Base-by-base conservation (phyloP, 805 yeast genomes). In the Blastobotrys terrestris region DNA sequence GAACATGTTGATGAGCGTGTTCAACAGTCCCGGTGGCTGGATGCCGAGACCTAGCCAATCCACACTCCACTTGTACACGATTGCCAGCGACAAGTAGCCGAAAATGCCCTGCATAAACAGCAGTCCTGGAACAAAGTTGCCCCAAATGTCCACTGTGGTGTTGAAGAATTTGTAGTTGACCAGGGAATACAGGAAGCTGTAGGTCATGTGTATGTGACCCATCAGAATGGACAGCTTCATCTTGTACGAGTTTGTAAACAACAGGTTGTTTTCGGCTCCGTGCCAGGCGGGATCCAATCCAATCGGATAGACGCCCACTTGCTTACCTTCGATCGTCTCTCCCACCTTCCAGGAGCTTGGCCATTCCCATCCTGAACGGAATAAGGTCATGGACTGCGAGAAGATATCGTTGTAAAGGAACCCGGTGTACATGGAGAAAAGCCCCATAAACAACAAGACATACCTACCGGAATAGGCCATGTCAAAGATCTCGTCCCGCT, bases 271-370 rank as follows among this genome's bases (percentile, higher is more conserved):
- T 61, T 94, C 99, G 42, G 98, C 79, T 15, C 97, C 97, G 69
- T 94, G 99, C 99, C 99, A 94, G 8, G 85, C 87, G 58, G 85
- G 87, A 71, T 94, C 99, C 50, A 94, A 71, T 50, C 99, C 99
- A 66, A 94, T 73, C 3, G 84, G 73, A 65, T 94, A 94, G 11
- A 81, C 81, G 6, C 92, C 88, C 13, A 75, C 75, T 61, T 78
- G 76, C 39, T 75, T 75, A 11, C 90, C 97, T 46, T 74, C 76
- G 53, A 91, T 77, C 2, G 81, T 66, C 43, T 87, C 87, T 20
- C 95, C 95, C 55, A 72, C 76, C 58, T 80, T 73, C 73, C 85
- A 86, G 46, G 76, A 68, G 49, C 77, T 78, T 5, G 97, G 97
- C 95, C 96, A 94, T 62, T 78, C 76, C 98, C 99, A 94, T 35